Percentiles rank a stretch among this genome's conserved stretches.
Conservation (phyloP, 164 flowering plant species). For the Vitis labrusca region DNA sequence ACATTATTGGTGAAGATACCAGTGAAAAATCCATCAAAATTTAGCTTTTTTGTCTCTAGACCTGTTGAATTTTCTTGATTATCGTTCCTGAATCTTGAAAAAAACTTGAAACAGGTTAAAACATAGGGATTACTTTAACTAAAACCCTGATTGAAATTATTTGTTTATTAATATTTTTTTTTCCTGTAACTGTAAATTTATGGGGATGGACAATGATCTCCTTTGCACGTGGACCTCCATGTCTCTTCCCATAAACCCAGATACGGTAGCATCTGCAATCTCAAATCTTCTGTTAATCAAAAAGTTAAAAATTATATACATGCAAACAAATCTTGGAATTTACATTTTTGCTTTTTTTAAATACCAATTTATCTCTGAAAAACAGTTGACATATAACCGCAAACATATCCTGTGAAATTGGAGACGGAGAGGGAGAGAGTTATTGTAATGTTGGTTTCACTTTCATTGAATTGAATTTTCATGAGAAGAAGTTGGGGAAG, state of each 20-base stretch:
- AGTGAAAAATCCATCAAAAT: neutral
- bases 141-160: neutral
- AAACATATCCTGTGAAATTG: no score
- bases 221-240: conserved; percentile 57
- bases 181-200: conserved; percentile 19
- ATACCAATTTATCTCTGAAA: neutral
- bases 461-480: conserved; percentile 35
- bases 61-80: conserved; percentile 20
- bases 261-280: conserved; percentile 23
- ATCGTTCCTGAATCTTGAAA: conserved; percentile 20
- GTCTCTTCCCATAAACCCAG: conserved; percentile 29
- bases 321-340: conserved; percentile 1
- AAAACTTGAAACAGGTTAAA: conserved; percentile 22
- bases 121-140: neutral
- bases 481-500: conserved; percentile 26
- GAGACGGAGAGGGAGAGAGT: conserved; percentile 8
- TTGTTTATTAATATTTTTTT: neutral
- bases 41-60: neutral
- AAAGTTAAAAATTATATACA: neutral
- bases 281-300: conserved; percentile 10
- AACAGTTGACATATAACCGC: neutral
- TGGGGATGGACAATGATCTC: conserved; percentile 66
- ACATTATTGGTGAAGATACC: neutral
- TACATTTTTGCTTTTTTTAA: neutral
- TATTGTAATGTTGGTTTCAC: conserved; percentile 10